Evolutionary conservation across 225 moss, liverwort and hornwort genomes (phyloP), one percentile per base, ranked within the genome.

Genomic region (Polytrichum formosum): DNA sequence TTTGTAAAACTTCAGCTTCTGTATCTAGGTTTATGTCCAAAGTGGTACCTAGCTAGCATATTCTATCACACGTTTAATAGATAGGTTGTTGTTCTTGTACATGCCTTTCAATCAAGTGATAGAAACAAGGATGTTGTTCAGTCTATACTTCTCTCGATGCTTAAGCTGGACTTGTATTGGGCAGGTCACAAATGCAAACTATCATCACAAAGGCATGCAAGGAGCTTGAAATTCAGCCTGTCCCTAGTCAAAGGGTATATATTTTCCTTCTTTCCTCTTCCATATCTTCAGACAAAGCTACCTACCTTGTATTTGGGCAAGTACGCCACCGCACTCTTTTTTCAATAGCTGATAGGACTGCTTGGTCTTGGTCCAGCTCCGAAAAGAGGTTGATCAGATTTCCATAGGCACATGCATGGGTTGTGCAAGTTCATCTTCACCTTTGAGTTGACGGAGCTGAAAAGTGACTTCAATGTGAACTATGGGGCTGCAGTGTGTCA

Each of bases 101-200:
- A 31, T 46, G 46, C 13, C 46, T 46, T 46, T 13, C 16, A 46
- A 4, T 46, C 46, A 46, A 46, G 10, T 46, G 46, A 16, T 46
- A 46, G 13, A 46, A 46, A 13, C 46, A 46, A 13, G 46, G 16
- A 16, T 13, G 13, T 46, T 46, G 46, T 46, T 46, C 46, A 46
- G 46, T 68, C 1, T 22, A 67, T 9, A 21, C 35, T 70, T 53
- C 6, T 67, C 53, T 10, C 46, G 56, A 67, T 73, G 6, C 56
- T 72, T 73, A 56, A 69, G 70, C 31, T 63, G 68, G 74, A 67
- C 54, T 63, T 70, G 62, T 29, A 64, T 63, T 27, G 75, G 66
- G 74, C 90, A 97, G 96, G 67, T 97, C 96, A 61, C 96, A 97
- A 82, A 97, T 97, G 96, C 96, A 97, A 75, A 93, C 91, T 13